Evolutionary conservation across 768 basidiomycete genomes (phyloP).

Genomic region (Serpula lacrymans): DNA sequence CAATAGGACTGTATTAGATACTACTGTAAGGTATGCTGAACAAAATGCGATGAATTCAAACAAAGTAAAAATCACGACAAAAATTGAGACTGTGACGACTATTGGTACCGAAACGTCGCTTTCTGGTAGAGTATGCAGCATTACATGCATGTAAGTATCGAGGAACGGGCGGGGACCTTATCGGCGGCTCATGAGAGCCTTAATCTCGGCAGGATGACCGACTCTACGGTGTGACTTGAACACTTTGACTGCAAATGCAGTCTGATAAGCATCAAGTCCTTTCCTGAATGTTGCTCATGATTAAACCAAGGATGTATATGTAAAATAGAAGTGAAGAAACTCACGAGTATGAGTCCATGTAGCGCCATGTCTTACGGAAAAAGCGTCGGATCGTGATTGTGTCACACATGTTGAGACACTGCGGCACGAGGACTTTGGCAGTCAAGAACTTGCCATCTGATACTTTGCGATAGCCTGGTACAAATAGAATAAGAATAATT

Average conservation of each 20-base stretch:
- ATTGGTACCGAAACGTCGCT: too few species aligned
- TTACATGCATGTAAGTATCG: too few species aligned
- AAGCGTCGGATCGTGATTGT: constrained; percentile 14
- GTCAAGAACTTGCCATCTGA: constrained; percentile 19
- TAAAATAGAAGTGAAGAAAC: neutral
- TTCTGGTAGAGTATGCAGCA: too few species aligned
- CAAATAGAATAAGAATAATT: constrained; percentile 6
- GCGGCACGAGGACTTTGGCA: constrained; percentile 20
- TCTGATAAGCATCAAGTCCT: constrained; percentile 9
- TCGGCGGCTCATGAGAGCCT: too few species aligned
- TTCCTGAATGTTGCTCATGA: constrained; percentile 4
- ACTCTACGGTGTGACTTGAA: constrained; percentile 12
- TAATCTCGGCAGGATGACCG: neutral
- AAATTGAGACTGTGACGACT: too few species aligned
- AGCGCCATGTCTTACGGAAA: constrained; percentile 12
- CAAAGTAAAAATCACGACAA: too few species aligned
- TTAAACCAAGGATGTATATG: too few species aligned
- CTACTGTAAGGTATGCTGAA: too few species aligned
- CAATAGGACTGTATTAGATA: too few species aligned
- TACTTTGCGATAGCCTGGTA: constrained; percentile 16
- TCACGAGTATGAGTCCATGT: constrained; percentile 12
- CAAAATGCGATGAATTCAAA: too few species aligned
- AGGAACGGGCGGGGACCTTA: too few species aligned
- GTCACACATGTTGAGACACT: constrained; percentile 14
- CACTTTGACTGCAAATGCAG: constrained; percentile 13